A percentile compares a stretch with the other conserved stretches of the same genome.
Evolutionary conservation across 2,329 filamentous ascomycete species (phyloP).

Genomic region (Seiridium cupressi): DNA sequence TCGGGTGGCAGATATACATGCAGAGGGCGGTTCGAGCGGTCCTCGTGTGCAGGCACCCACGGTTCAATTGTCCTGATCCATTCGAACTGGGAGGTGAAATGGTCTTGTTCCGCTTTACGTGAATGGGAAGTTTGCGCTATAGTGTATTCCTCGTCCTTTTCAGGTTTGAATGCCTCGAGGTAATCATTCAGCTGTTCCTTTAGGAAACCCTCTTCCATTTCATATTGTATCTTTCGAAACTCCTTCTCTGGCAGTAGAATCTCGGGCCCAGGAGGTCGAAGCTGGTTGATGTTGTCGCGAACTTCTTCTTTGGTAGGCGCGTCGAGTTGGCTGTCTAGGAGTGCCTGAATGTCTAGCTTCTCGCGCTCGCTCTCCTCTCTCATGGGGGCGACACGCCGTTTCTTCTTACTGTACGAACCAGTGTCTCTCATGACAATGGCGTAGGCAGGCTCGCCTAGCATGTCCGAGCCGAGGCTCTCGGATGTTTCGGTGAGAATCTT

Average conservation of each 20-base stretch:
- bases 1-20: constrained; percentile 26
- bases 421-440: constrained; percentile 46
- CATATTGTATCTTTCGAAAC: constrained; percentile 38
- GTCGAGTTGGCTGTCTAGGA: constrained; percentile 25
- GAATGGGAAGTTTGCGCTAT: neutral
- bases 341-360: constrained; percentile 27
- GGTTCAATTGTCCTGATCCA: constrained; percentile 42
- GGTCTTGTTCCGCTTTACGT: neutral
- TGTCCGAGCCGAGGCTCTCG: constrained; percentile 24
- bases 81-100: neutral
- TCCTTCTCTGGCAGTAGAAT: constrained; percentile 34
- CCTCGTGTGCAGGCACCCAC: constrained; percentile 37
- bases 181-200: constrained; percentile 44
- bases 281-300: constrained; percentile 44
- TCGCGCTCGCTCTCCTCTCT: constrained; percentile 10
- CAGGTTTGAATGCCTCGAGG: constrained; percentile 17
- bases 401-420: constrained; percentile 15
- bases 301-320: constrained; percentile 33
- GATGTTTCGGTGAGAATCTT: constrained; percentile 21
- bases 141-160: neutral
- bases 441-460: constrained; percentile 38
- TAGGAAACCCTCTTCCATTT: constrained; percentile 45
- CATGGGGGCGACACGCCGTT: neutral
- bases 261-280: constrained; percentile 45
- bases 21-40: constrained; percentile 15